Base-by-base conservation (phyloP, 2,329 filamentous ascomycete species). In the Shiraia sp. region DNA sequence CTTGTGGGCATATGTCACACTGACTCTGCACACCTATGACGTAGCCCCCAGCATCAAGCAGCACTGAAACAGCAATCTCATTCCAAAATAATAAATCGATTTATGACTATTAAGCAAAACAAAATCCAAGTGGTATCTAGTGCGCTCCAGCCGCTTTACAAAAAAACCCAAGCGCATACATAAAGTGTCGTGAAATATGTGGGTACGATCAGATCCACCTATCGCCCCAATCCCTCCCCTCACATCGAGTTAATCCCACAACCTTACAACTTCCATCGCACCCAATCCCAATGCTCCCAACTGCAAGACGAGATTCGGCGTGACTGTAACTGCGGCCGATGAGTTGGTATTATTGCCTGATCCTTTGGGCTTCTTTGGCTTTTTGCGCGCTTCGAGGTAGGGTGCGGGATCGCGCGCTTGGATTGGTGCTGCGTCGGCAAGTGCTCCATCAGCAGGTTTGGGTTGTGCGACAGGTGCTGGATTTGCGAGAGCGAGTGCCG, bases 131-230 rank as follows among this genome's bases (percentile, higher is more conserved):
- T 22, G 19, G 19, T 22, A 22, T 22, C 19, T 5, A 22, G 19
- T 22, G 19, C 19, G 19, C 19, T 5, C 19, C 19, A 22, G n/a
- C n/a, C n/a, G n/a, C 81, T 0, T 88, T 82, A 71, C 46, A 47
- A 35, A 15, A 31, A 28, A 12, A 28, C 8, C 6, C 8, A 7
- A 14, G 10, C 3, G 13, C 6, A 31, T 5, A 31, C 5, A 14
- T 16, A 16, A 8, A 14, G 16, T 23, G 29, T 14, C 19, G 6
- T 19, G 28, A n/a, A 32, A 16, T 16, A 4, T 40, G 36, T 13
- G 32, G 6, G 17, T 17, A 17, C 15, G 15, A 17, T 17, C 13
- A 19, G 9, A 10, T 19, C 15, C 30, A 3, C 8, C 13, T 9
- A 8, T 30, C 3, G 13, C 12, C 28, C 22, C 14, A 23, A 19